Conservation (phyloP, 495 filamentous ascomycete species). For the Cairneyella variabilis region DNA sequence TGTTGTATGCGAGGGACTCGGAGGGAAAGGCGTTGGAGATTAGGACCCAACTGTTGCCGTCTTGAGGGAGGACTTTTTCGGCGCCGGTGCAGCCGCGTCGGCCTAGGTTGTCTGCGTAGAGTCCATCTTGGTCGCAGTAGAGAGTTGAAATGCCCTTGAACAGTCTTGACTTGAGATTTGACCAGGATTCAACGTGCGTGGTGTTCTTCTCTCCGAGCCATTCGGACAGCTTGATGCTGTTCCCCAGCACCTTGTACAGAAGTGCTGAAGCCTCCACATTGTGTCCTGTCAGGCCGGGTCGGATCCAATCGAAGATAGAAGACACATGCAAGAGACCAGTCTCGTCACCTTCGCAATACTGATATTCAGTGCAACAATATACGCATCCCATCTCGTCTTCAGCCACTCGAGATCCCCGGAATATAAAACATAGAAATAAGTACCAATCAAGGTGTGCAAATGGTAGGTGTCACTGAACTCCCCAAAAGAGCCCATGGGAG, state of each 20-base stretch:
- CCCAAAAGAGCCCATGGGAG: constrained; percentile 49
- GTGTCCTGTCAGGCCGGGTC: constrained; percentile 45
- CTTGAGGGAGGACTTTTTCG: constrained; percentile 38
- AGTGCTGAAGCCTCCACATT: constrained; percentile 43
- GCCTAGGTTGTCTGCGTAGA: constrained; percentile 33
- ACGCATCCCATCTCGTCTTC: constrained; percentile 43
- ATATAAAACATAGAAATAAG: constrained; percentile 56
- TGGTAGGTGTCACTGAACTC: constrained; percentile 58
- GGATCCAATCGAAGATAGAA: constrained; percentile 51
- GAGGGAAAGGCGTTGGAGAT: constrained; percentile 28
- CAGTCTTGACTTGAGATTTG: constrained; percentile 10
- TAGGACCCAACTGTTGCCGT: constrained; percentile 46
- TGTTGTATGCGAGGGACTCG: constrained; percentile 1
- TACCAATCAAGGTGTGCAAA: constrained; percentile 58
- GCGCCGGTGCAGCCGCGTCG: constrained; percentile 19
- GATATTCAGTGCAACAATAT: constrained; percentile 45
- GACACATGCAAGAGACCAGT: constrained; percentile 49
- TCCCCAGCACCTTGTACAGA: constrained; percentile 30
- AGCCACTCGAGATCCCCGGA: constrained; percentile 52
- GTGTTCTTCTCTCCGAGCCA: constrained; percentile 22
- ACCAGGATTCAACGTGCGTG: constrained; percentile 16
- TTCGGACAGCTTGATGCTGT: constrained; percentile 31
- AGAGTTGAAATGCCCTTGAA: constrained; percentile 26
- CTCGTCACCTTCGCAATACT: constrained; percentile 47
- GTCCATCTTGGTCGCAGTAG: constrained; percentile 27